Evolutionary conservation across 306 rosid genomes (phyloP).

Genomic region (Dicorynia guianensis): DNA sequence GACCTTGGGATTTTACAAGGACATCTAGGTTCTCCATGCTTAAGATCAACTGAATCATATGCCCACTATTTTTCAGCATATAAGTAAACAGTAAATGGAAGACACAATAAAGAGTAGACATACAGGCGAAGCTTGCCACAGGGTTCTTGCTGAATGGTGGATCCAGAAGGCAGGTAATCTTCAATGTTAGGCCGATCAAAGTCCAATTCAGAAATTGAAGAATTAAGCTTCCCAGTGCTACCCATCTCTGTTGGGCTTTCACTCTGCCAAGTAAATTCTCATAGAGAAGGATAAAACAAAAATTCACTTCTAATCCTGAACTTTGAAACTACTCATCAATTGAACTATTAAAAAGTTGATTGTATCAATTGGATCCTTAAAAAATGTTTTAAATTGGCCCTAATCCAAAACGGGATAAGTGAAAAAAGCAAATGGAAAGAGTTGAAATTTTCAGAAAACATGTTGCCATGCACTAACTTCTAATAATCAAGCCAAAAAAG

Average conservation of each 20-base stretch:
- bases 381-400: not conserved
- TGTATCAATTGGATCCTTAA: constrained; percentile 13
- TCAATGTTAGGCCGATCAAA: constrained; percentile 92
- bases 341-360: constrained; percentile 3
- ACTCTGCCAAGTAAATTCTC: constrained; percentile 37
- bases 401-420: constrained; percentile 17
- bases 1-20: constrained; percentile 17
- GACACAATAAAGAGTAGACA: constrained; percentile 21
- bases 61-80: not conserved
- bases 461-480: not conserved
- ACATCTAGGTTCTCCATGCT: not conserved
- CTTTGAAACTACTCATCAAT: constrained; percentile 16
- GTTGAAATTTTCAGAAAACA: constrained; percentile 17
- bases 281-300: not conserved
- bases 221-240: constrained; percentile 47
- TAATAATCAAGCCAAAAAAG: not conserved
- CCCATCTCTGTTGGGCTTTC: constrained; percentile 43
- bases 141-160: constrained; percentile 85
- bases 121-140: constrained; percentile 83
- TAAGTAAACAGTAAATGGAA: constrained; percentile 12
- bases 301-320: constrained; percentile 33
- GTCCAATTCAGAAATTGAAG: constrained; percentile 88
- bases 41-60: constrained; percentile 25
- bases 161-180: constrained; percentile 92
- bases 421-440: not conserved